These are phyloP conservation scores for Eleusine indica DNA, from an alignment of 176 grass and related monocot species.

Conservation along the genomic window DNA sequence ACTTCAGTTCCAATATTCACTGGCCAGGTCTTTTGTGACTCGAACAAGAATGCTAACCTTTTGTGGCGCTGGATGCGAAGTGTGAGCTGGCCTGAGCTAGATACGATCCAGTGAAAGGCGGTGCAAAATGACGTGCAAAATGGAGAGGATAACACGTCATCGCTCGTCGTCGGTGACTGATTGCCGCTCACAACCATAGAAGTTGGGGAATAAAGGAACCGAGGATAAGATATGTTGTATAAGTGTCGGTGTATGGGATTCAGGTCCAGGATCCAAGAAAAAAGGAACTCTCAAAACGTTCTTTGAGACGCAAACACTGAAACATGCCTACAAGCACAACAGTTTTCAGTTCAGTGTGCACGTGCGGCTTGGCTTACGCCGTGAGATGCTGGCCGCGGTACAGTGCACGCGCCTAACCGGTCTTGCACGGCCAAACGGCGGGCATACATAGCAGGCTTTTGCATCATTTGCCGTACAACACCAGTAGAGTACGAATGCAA, in stretches of 20 bases:
- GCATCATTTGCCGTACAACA: too few species aligned
- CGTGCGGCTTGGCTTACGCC: too few species aligned
- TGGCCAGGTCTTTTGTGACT: background rate
- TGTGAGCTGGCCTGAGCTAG: background rate
- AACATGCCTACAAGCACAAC: too few species aligned
- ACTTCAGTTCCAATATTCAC: background rate
- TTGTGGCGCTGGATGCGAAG: background rate
- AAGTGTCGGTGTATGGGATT: background rate
- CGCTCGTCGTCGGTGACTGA: background rate
- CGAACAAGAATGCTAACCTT: background rate
- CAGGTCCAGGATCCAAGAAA: constrained; percentile 27
- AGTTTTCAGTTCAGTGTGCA: background rate
- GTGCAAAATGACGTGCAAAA: constrained; percentile 6
- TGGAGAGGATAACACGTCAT: background rate
- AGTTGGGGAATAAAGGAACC: constrained; percentile 9
- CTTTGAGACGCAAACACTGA: background rate
- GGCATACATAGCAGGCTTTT: background rate
- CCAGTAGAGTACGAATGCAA: background rate
- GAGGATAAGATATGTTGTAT: background rate
- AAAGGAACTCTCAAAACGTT: background rate
- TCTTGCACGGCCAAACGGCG: background rate
- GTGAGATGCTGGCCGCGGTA: too few species aligned
- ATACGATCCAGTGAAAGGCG: background rate
- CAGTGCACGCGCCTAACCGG: too few species aligned
- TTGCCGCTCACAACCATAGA: background rate